Base-by-base conservation (phyloP, 2,329 filamentous ascomycete species). In the Verruconis gallopava region DNA sequence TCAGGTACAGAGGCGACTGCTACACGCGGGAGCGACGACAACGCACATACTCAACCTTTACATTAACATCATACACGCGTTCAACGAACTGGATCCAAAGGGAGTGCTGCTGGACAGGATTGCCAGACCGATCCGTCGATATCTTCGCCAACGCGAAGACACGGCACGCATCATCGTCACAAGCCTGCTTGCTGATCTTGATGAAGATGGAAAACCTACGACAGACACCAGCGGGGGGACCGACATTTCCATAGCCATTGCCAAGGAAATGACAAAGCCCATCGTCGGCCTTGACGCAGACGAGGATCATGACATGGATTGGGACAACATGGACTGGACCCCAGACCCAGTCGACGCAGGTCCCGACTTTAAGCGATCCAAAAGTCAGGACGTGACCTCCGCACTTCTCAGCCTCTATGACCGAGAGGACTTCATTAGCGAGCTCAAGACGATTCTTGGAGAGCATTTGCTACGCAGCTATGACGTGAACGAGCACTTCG, bases 311-410 rank as follows among this genome's bases (percentile, higher is more conserved):
- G 83, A 85, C 40, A 69, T 91, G 13, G 84, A 93, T 58, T 96
- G 84, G 81, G 74, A 85, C 54, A 88, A 98, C 58, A 83, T 94
- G 79, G 75, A 78, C 5, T 98, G 91, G 91, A 70, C 85, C 25
- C 91, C 91, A 1, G 84, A 94, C 52, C 91, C 91, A 0, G 79
- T 93, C 30, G 91, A 98, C 56, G 91, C 91, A 1, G 86, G 85
- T 6, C 81, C 85, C 3, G 65, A 95, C 55, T 95, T 94, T 65
- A 85, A 83, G 54, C 81, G 86, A 45, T 84, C 85, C 9, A 93
- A 84, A 57, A 83, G 78, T 34, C 83, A 88, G 48, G 91, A 98
- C 59, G 81, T 96, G 11, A 85, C 96, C 44, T 86, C 86, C 40
- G 93, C 86, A 40, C 68, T 98, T 34, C 83, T 96, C 50, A 81